Base-by-base conservation (phyloP, 371 early-diverging fungal species). In the Dinochytrium kinnereticum region DNA sequence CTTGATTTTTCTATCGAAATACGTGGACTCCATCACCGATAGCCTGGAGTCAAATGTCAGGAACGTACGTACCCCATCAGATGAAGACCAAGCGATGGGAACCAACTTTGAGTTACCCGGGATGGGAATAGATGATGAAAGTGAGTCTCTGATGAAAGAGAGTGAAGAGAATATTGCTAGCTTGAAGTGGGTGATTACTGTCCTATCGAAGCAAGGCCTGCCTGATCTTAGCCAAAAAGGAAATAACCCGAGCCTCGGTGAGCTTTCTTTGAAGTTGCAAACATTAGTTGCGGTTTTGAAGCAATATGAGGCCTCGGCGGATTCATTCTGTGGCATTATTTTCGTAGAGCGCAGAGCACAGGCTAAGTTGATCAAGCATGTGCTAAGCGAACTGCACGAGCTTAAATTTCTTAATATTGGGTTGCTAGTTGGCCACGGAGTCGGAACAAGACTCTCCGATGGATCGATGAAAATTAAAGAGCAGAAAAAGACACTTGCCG, bases 251-350 rank as follows among this genome's bases (percentile, higher is more conserved):
- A 44, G 13, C 21, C 10, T 44, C 13, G 49, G 13, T 10, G 49
- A 44, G 10, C 57, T 77, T 2, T 70, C 74, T 0, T 64, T 38
- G 17, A 77, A 77, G 70, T 87, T 92, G 1, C 76, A 79, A 15
- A 78, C 80, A 33, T 80, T 95, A 17, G 69, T 94, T 33, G 76
- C 83, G n/a, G 68, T 88, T 26, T 75, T 93, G 65, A 33, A 81
- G 34, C 59, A 85, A 57, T 79, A 84, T 73, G 39, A 73, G 0
- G 28, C 51, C 21, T 37, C 72, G 0, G 64, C 78, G 0, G 70
- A 79, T 0, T 81, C 87, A 1, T 92, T 95, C 76, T 92, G 95
- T 68, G 94, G 93, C 19, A 95, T 97, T 51, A 84, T 95, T 28
- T 97, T 97, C 79, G 91, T 91, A 1, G 85, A 90, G 69, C 86